A percentile compares a stretch with the other conserved stretches of the same genome.
Conservation (phyloP, 2,329 filamentous ascomycete genomes). For the Sclerotinia spermophila region DNA sequence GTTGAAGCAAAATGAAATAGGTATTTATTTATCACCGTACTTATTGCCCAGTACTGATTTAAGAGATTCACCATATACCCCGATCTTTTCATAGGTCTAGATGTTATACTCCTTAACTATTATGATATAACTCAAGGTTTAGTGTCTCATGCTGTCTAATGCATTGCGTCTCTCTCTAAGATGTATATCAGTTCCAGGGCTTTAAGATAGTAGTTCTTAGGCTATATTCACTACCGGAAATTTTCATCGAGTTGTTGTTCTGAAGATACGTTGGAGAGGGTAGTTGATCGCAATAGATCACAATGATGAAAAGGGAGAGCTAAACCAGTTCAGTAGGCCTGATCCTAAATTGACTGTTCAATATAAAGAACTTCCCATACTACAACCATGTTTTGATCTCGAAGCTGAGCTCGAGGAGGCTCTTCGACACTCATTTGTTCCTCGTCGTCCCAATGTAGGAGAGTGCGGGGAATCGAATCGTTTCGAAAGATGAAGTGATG, state of each 20-base stretch:
- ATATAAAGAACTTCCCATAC: neutral
- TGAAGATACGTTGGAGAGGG: neutral
- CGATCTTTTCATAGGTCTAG: neutral
- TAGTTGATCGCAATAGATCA: neutral
- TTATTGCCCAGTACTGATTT: neutral
- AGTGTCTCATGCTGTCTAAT: neutral
- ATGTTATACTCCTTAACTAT: neutral
- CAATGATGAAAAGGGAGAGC: no score
- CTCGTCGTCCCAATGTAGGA: neutral
- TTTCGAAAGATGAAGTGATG: neutral
- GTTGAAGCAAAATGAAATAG: neutral
- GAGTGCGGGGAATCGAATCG: neutral
- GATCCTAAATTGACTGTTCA: no score
- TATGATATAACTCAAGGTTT: neutral
- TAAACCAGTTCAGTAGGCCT: no score
- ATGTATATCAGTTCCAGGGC: neutral
- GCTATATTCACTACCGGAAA: neutral
- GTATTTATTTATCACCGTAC: neutral
- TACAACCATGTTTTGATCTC: neutral
- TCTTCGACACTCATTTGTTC: neutral
- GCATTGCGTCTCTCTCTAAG: neutral
- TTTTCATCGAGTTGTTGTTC: no score
- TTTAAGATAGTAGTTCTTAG: neutral
- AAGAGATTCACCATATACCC: neutral
- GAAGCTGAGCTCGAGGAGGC: neutral